phyloP scores from a whole-genome alignment of 768 basidiomycete genomes.

The Termitomyces bulborhizus region DNA sequence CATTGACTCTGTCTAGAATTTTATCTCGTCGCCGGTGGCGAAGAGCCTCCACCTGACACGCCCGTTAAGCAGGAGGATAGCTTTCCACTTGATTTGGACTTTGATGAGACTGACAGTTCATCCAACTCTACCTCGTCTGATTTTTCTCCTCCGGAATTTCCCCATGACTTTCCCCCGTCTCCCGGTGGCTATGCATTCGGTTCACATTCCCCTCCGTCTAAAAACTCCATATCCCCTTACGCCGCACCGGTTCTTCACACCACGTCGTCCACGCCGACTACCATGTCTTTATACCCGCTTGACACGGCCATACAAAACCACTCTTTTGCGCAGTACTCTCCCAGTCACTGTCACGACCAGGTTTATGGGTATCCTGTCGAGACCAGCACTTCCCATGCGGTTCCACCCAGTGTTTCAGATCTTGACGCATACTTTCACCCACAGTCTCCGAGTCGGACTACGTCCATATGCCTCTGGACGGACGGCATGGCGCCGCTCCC shows the following conservation, averaged over 20 bases:
- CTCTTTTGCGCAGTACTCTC: conserved; percentile 8
- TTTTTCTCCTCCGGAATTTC: conserved; percentile 39
- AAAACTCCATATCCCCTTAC: conserved; percentile 1
- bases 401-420: conserved; percentile 1
- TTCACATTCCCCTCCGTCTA: conserved; percentile 5
- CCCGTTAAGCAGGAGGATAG: conserved; percentile 53
- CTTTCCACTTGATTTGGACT: conserved; percentile 34
- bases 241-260: conserved; percentile 4
- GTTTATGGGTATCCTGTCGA: not conserved
- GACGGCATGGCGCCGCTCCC: conserved; percentile 64
- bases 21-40: conserved; percentile 74
- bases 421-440: conserved; percentile 10
- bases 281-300: conserved; percentile 12
- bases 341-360: conserved; percentile 5
- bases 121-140: conserved; percentile 37
- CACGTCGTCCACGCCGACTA: conserved; percentile 12
- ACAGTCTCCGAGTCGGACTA: conserved; percentile 23
- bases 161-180: conserved; percentile 40
- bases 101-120: conserved; percentile 34
- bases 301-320: conserved; percentile 9
- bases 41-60: conserved; percentile 56
- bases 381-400: not conserved
- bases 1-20: conserved; percentile 42
- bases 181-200: conserved; percentile 22
- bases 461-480: conserved; percentile 48